Conservation (phyloP, 352 stramenopile species). For the Phytophthora tubulina region DNA sequence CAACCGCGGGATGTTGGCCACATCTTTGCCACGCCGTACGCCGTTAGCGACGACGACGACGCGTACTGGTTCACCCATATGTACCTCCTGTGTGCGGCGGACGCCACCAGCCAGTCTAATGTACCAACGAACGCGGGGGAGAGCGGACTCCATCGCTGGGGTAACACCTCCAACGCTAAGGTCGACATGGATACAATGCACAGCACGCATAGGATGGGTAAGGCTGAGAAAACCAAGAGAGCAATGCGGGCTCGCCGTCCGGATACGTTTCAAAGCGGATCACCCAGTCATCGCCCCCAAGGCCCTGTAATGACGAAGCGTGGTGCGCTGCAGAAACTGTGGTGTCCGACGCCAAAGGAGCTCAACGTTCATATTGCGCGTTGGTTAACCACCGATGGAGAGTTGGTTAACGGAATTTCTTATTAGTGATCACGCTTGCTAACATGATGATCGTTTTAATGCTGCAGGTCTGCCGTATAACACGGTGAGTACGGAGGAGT, state of each 20-base stretch:
- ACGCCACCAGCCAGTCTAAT: not conserved
- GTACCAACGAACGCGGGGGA: not conserved
- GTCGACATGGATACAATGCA: not conserved
- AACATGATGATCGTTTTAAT: not conserved
- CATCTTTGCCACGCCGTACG: not conserved
- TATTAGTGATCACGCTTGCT: not conserved
- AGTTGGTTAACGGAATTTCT: not conserved
- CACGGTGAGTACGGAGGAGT: not conserved
- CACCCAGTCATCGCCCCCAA: not conserved
- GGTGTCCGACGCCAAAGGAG: not conserved
- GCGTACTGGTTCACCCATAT: not conserved
- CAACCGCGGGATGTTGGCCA: not conserved
- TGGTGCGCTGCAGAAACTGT: too few relatives aligned
- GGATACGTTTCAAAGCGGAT: not conserved
- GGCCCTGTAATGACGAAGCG: not conserved
- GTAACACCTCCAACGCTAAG: not conserved
- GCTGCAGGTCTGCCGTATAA: conserved; percentile 8
- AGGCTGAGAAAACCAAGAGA: not conserved
- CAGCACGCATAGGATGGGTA: not conserved
- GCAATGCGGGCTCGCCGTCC: not conserved
- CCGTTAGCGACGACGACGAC: not conserved
- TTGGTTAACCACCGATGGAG: not conserved
- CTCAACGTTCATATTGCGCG: not conserved
- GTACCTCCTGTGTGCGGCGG: not conserved
- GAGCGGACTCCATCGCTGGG: not conserved